These are phyloP conservation scores for Trichoderma gamsii DNA, from an alignment of 495 filamentous ascomycete genomes.

Conservation along the genomic window DNA sequence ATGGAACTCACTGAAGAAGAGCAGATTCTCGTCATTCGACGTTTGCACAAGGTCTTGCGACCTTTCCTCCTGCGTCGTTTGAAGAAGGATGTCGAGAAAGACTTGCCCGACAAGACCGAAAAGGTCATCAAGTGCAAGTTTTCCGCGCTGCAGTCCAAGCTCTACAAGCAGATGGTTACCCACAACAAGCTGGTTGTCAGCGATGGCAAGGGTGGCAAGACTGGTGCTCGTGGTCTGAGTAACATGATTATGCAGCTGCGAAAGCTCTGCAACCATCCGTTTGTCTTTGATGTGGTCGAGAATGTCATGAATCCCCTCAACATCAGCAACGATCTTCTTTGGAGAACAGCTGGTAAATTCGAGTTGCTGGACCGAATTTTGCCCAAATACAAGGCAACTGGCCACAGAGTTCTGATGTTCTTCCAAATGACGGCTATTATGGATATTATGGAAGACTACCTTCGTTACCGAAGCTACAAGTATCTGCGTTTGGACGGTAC, in stretches of 20 bases:
- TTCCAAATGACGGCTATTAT: slow-evolving; percentile 99
- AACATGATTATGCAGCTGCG: slow-evolving; percentile 99
- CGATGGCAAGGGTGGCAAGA: slow-evolving; percentile 93
- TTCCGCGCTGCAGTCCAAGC: slow-evolving; percentile 83
- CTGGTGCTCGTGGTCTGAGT: slow-evolving; percentile 88
- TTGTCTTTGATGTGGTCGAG: slow-evolving; percentile 96
- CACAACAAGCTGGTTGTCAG: slow-evolving; percentile 90
- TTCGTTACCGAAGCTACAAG: slow-evolving; percentile 70
- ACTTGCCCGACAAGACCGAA: slow-evolving; percentile 96
- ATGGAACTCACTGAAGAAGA: slow-evolving; percentile 99
- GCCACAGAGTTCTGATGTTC: slow-evolving; percentile 96
- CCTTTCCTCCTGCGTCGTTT: slow-evolving; percentile 96
- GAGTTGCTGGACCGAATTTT: slow-evolving; percentile 88
- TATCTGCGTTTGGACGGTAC: slow-evolving; percentile 93
- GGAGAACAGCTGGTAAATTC: slow-evolving; percentile 96
- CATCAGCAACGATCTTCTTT: slow-evolving; percentile 83
- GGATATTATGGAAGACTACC: slow-evolving; percentile 99
- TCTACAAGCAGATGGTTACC: slow-evolving; percentile 94
- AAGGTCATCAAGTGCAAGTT: slow-evolving; percentile 98
- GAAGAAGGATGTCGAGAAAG: slow-evolving; percentile 99
- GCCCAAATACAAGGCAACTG: slow-evolving; percentile 82
- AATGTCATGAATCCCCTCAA: slow-evolving; percentile 92
- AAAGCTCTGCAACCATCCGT: slow-evolving; percentile 98
- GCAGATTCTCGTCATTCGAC: slow-evolving; percentile 93
- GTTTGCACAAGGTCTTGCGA: slow-evolving; percentile 93